Evolutionary conservation across 768 basidiomycete genomes (phyloP), one percentile per base, ranked within the genome.

Genomic region (Trametes cingulata): DNA sequence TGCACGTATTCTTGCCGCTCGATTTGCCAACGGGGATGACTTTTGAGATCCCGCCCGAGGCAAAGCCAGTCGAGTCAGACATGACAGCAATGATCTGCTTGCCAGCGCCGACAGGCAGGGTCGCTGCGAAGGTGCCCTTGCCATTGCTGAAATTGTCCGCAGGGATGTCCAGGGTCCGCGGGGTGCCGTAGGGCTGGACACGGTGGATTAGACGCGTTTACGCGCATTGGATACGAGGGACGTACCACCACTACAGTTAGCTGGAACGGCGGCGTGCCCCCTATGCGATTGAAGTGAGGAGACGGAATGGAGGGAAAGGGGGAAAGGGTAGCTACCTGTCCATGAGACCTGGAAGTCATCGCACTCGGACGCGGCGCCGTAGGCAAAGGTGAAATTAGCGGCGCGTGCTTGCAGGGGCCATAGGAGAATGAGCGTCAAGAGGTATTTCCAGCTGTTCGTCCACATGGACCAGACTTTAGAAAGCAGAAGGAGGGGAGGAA

Each of bases 41-140:
- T 10, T 27, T 29, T 1, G 61, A 62, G 15, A 53, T 39, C 1
- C 61, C 61, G 4, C 90, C 90, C 10, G 85, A 76, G 42, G 75
- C 88, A 68, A 86, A 90, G 1, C 88, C 88, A 25, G 80, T 81
- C 17, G 83, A 76, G 68, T 92, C 90, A 25, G 86, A 91, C 86
- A 92, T 87, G 36, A 83, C 79, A 19, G 86, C 58, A 13, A 90
- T 50, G 48, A 90, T 75, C 53, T 74, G 70, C 17, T 76, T 68
- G 27, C 66, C 73, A 9, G 74, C 66, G 13, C 69, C 29, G 46
- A 85, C 72, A 2, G 78, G 76, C 13, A 90, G 63, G 58, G 76
- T 77, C 0, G 72, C 68, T 13, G 78, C 73, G 68, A 77, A 89
- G 0, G 80, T 78, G 50, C 86, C 87, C 60, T 78, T 60, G 48